phyloP scores from a whole-genome alignment of 148 eudicot species.

The Arctostaphylos glauca region DNA sequence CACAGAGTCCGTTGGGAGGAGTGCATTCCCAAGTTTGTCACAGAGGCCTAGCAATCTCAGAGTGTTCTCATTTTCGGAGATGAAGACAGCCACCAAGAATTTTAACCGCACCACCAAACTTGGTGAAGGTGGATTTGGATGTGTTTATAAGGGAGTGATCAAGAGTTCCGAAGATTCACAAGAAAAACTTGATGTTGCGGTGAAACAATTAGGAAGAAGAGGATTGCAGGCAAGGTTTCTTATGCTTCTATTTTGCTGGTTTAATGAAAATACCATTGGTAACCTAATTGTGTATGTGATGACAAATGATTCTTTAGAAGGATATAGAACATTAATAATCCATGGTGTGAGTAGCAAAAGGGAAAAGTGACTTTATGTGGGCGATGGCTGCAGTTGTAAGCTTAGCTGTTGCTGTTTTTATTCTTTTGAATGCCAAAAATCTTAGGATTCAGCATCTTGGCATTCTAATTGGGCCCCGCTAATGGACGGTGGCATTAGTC shows the following conservation, averaged over 20 bases:
- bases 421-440: not conserved
- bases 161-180: conserved; percentile 58
- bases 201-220: conserved; percentile 86
- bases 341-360: not conserved
- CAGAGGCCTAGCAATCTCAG: conserved; percentile 66
- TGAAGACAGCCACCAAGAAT: conserved; percentile 64
- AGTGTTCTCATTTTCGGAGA: conserved; percentile 67
- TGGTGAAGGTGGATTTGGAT: conserved; percentile 97
- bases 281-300: not conserved
- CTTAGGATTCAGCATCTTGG: conserved; percentile 3
- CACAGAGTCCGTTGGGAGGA: conserved; percentile 59
- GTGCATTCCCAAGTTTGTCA: conserved; percentile 52
- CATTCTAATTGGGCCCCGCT: not conserved
- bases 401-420: not conserved
- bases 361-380: not conserved
- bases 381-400: not conserved
- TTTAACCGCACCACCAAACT: conserved; percentile 62
- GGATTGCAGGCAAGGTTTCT: conserved; percentile 72
- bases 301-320: not conserved
- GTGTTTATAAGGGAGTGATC: conserved; percentile 66
- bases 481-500: too few species aligned
- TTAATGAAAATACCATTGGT: not conserved
- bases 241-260: conserved; percentile 8
- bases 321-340: not conserved
- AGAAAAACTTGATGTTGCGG: conserved; percentile 62